Percentiles rank a stretch among this genome's conserved stretches.
Conservation (phyloP, 441 rosid species). For the Euphorbia schlechtendalii region DNA sequence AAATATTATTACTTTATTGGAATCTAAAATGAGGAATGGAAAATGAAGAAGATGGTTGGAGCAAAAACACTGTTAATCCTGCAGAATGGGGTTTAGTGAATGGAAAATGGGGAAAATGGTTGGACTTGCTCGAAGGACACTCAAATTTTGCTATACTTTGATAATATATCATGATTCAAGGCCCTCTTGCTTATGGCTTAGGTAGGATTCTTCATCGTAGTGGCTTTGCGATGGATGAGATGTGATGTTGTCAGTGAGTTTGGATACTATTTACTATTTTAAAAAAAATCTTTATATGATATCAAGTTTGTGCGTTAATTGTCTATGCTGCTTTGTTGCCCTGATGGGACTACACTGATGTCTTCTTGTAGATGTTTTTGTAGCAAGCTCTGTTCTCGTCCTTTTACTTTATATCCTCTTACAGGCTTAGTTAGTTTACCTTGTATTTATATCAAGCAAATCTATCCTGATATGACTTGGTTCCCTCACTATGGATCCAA, state of each 20-base stretch:
- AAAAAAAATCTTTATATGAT: no score
- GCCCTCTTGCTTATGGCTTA: not conserved
- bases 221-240: not conserved
- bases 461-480: no score
- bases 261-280: not conserved
- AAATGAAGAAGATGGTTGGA: no score
- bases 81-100: no score
- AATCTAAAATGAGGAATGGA: no score
- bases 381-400: no score
- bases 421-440: not conserved
- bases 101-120: no score
- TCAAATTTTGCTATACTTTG: not conserved
- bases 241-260: not conserved
- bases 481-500: no score
- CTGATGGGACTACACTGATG: no score
- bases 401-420: not conserved
- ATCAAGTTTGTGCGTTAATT: not conserved
- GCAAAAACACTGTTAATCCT: no score
- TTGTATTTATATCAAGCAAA: not conserved
- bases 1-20: no score
- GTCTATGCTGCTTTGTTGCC: not conserved
- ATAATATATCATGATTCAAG: not conserved
- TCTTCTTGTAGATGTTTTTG: not conserved
- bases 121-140: no score
- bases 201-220: not conserved